These are phyloP conservation scores for Aureobasidium pullulans DNA, from an alignment of 2,329 filamentous ascomycete species.

Conservation along the genomic window DNA sequence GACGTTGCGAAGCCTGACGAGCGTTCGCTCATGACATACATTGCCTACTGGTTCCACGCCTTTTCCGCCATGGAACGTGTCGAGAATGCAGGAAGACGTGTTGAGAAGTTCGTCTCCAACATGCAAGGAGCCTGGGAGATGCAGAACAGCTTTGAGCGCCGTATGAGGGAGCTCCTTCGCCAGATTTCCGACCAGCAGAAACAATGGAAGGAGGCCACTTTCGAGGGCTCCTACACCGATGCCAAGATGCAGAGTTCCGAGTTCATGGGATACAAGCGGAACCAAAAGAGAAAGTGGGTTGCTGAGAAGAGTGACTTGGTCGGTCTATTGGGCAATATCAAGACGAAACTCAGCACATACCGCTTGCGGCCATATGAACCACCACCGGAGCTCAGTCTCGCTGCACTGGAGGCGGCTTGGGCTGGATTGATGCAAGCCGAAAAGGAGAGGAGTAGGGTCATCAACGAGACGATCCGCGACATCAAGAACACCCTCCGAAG, in stretches of 20 bases:
- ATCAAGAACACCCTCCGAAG: constrained; percentile 93
- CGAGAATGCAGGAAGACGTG: constrained; percentile 89
- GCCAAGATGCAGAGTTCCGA: constrained; percentile 78
- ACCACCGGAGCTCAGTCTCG: constrained; percentile 72
- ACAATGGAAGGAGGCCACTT: constrained; percentile 70
- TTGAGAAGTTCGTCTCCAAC: constrained; percentile 97
- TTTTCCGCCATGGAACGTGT: constrained; percentile 99
- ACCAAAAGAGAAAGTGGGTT: constrained; percentile 89
- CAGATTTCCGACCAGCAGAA: constrained; percentile 66
- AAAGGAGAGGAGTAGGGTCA: constrained; percentile 80
- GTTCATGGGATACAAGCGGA: constrained; percentile 85
- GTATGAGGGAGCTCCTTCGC: constrained; percentile 75
- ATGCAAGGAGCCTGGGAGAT: constrained; percentile 99
- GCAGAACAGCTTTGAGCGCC: constrained; percentile 90
- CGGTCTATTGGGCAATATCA: constrained; percentile 92
- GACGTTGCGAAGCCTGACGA: constrained; percentile 95
- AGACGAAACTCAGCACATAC: constrained; percentile 96
- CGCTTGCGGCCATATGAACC: constrained; percentile 85
- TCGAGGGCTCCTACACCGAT: constrained; percentile 86
- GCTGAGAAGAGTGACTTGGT: constrained; percentile 95
- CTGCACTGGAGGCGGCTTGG: constrained; percentile 80
- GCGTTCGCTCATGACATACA: constrained; percentile 96
- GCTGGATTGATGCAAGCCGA: constrained; percentile 70
- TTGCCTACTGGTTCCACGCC: constrained; percentile 99
- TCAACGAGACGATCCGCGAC: constrained; percentile 97